A percentile compares a stretch with the other conserved stretches of the same genome.
Evolutionary conservation across 352 stramenopile species (phyloP).

Genomic region (Bremia lactucae): DNA sequence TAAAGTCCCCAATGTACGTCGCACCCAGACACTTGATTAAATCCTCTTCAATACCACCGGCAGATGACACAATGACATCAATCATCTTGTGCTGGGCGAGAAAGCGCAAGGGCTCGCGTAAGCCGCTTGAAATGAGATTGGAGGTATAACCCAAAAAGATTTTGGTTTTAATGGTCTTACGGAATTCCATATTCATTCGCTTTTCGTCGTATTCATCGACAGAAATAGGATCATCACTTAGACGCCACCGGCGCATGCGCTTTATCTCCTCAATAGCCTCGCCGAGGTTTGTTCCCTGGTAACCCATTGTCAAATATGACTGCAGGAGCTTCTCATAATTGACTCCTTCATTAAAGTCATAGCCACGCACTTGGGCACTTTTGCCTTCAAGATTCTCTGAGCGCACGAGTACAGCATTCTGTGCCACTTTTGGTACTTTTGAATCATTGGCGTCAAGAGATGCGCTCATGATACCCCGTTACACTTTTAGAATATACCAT

Average conservation of each 20-base stretch:
- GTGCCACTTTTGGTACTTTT: constrained; percentile 36
- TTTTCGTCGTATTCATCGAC: constrained; percentile 90
- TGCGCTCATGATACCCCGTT: constrained; percentile 15
- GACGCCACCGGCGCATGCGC: constrained; percentile 95
- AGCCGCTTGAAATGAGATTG: constrained; percentile 98
- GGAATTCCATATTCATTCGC: constrained; percentile 65
- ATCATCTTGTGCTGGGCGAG: constrained; percentile 98
- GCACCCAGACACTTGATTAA: constrained; percentile 99
- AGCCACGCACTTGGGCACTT: constrained; percentile 44
- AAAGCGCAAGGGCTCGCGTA: constrained; percentile 97
- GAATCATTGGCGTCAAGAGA: constrained; percentile 3
- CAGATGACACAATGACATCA: constrained; percentile 93
- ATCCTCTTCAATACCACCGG: constrained; percentile 93
- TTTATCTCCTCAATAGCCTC: constrained; percentile 97
- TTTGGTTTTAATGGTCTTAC: constrained; percentile 87
- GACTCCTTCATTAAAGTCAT: constrained; percentile 87
- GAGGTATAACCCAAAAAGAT: constrained; percentile 99
- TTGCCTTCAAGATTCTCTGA: constrained; percentile 75
- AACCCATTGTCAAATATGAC: constrained; percentile 82
- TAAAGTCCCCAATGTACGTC: constrained; percentile 98
- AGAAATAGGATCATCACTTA: constrained; percentile 89
- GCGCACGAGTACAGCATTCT: constrained; percentile 62
- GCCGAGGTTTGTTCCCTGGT: constrained; percentile 95
- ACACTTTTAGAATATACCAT: too few relatives aligned
- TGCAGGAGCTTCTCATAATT: constrained; percentile 81